Percentiles rank a stretch among this genome's conserved stretches.
Conservation (phyloP, 1,284 basidiomycete species). For the Sphaerobolus stellatus region DNA sequence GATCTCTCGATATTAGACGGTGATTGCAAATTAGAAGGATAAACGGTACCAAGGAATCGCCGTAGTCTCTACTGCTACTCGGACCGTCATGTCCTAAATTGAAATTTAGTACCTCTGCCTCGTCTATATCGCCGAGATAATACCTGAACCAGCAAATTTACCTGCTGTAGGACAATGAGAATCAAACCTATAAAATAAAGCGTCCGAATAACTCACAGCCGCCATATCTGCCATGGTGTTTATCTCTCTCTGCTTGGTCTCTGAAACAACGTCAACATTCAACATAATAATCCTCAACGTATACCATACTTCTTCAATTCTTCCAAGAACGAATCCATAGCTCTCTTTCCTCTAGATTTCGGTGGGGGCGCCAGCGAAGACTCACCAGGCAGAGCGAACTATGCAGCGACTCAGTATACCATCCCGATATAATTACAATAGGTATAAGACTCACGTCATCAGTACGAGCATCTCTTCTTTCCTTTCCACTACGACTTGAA, state of each 20-base stretch:
- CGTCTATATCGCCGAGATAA: not conserved
- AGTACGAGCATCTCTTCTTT: slow-evolving; percentile 11
- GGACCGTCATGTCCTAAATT: slow-evolving; percentile 76
- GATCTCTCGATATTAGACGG: not conserved
- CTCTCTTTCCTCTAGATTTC: slow-evolving; percentile 84
- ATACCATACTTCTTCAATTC: slow-evolving; percentile 82
- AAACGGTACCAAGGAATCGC: slow-evolving; percentile 69
- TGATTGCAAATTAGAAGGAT: slow-evolving; percentile 39
- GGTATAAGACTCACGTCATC: slow-evolving; percentile 10
- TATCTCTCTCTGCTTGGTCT: slow-evolving; percentile 88
- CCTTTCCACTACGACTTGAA: slow-evolving; percentile 16
- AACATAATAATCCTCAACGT: not conserved
- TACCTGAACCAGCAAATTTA: slow-evolving; percentile 69
- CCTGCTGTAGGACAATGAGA: slow-evolving; percentile 64
- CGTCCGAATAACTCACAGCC: slow-evolving; percentile 45
- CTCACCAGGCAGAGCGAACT: slow-evolving; percentile 7
- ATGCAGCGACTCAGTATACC: not conserved
- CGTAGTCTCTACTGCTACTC: slow-evolving; percentile 84
- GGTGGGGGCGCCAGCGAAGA: slow-evolving; percentile 27
- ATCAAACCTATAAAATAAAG: slow-evolving; percentile 17
- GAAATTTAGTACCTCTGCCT: not conserved
- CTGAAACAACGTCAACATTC: slow-evolving; percentile 40
- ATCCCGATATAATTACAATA: slow-evolving; percentile 1
- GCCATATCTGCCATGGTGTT: slow-evolving; percentile 67
- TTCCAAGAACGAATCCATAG: slow-evolving; percentile 91